phyloP scores from a whole-genome alignment of 169 alveolate genomes.

The Amoebophrya sp. region DNA sequence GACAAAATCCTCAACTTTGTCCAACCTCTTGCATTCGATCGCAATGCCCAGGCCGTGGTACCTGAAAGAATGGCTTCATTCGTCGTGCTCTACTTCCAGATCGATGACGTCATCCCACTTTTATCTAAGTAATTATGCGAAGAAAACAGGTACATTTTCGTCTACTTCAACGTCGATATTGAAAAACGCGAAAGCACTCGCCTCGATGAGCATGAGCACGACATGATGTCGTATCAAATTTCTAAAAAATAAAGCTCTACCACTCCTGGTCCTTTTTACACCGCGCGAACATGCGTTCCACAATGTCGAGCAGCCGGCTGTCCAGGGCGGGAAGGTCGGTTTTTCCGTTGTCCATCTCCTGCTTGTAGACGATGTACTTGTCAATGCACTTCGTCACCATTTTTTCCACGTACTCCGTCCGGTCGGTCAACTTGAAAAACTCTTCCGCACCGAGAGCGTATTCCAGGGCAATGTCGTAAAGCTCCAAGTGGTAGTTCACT shows the following conservation, averaged over 20 bases:
- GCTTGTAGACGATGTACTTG: neutral
- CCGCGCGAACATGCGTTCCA: neutral
- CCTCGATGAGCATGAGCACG: too few species aligned
- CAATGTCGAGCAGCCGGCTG: neutral
- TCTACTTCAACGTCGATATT: too few species aligned
- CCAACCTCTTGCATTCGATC: neutral
- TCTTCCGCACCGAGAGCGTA: neutral
- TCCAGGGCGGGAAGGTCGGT: neutral
- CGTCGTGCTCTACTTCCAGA: too few species aligned
- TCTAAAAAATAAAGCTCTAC: too few species aligned
- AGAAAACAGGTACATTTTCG: too few species aligned
- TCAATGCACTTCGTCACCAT: neutral
- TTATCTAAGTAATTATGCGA: too few species aligned
- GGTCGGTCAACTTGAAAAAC: neutral
- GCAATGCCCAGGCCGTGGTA: conserved; percentile 17
- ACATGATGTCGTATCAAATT: too few species aligned
- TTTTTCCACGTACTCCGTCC: conserved; percentile 9
- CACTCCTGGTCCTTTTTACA: neutral
- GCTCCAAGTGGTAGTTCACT: neutral
- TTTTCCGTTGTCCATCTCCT: neutral
- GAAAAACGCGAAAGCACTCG: too few species aligned
- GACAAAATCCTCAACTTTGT: neutral
- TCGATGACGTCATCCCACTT: too few species aligned
- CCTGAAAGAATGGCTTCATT: too few species aligned
- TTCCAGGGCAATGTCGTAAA: neutral